Evolutionary conservation across 768 basidiomycete species (phyloP).

Genomic region (Saitozyma sp.): DNA sequence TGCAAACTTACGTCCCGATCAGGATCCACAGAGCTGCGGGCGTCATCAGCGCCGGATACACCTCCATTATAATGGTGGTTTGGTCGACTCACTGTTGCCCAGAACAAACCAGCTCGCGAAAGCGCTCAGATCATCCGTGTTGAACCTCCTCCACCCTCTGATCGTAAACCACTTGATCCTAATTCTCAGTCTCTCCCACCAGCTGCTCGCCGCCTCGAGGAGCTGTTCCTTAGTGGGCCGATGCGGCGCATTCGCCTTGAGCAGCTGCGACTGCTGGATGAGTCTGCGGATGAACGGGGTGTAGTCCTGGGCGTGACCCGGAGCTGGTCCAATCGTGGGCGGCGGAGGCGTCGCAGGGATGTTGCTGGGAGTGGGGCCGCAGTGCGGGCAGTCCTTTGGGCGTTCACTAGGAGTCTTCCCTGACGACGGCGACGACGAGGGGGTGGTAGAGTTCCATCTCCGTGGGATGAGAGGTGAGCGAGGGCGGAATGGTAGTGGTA

Average conservation of each 20-base stretch:
- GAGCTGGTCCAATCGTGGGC: neutral
- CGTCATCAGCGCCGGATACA: constrained; percentile 9
- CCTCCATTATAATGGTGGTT: neutral
- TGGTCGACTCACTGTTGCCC: constrained; percentile 66
- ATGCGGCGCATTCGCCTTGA: constrained; percentile 40
- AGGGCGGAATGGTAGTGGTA: neutral
- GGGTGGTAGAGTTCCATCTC: constrained; percentile 1
- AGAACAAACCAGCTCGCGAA: constrained; percentile 94
- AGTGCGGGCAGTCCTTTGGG: constrained; percentile 13
- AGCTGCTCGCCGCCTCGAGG: constrained; percentile 78
- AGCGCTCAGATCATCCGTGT: constrained; percentile 94
- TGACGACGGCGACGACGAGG: neutral
- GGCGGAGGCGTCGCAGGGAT: constrained; percentile 6
- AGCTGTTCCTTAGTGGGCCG: constrained; percentile 84
- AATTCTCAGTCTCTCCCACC: constrained; percentile 83
- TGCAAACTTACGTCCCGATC: constrained; percentile 74
- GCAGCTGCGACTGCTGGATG: constrained; percentile 27
- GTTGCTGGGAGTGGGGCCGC: neutral
- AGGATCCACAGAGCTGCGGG: constrained; percentile 78
- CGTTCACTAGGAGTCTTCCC: no score
- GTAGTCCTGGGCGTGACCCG: constrained; percentile 48
- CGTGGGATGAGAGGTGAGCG: neutral
- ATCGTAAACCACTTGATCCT: constrained; percentile 99
- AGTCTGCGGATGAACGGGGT: constrained; percentile 48
- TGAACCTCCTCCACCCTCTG: constrained; percentile 88